Evolutionary conservation across 495 filamentous ascomycete genomes (phyloP).

Genomic region (Neurospora sp.): DNA sequence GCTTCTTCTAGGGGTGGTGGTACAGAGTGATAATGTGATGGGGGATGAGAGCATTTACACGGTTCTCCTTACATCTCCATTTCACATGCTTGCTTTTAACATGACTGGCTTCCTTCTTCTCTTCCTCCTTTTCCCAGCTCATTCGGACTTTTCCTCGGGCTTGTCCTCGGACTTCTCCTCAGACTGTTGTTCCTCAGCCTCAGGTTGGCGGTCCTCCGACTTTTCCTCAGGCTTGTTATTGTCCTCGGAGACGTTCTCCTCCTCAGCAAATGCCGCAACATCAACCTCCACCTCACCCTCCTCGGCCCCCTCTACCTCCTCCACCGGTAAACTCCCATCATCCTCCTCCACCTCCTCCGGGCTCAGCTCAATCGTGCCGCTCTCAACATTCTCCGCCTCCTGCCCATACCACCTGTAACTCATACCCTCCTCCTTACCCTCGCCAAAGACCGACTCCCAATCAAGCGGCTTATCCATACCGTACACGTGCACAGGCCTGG

Average conservation of each 20-base stretch:
- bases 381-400: background rate
- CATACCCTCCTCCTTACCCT: background rate
- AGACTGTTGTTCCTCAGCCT: background rate
- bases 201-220: background rate
- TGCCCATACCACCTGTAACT: background rate
- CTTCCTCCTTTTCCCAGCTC: background rate
- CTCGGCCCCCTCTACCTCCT: background rate
- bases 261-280: background rate
- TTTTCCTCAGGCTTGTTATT: background rate
- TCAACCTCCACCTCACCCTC: background rate
- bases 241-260: background rate
- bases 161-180: background rate
- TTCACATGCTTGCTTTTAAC: background rate
- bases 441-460: conserved; percentile 21
- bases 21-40: background rate
- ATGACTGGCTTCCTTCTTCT: background rate
- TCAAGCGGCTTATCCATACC: conserved; percentile 12
- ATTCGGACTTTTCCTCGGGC: background rate
- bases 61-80: background rate
- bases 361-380: background rate
- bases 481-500: conserved; percentile 21
- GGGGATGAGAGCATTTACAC: background rate
- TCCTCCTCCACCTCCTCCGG: background rate
- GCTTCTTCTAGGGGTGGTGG: background rate
- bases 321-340: background rate